phyloP scores from a whole-genome alignment of 768 basidiomycete genomes.

The Boletus fagicola region DNA sequence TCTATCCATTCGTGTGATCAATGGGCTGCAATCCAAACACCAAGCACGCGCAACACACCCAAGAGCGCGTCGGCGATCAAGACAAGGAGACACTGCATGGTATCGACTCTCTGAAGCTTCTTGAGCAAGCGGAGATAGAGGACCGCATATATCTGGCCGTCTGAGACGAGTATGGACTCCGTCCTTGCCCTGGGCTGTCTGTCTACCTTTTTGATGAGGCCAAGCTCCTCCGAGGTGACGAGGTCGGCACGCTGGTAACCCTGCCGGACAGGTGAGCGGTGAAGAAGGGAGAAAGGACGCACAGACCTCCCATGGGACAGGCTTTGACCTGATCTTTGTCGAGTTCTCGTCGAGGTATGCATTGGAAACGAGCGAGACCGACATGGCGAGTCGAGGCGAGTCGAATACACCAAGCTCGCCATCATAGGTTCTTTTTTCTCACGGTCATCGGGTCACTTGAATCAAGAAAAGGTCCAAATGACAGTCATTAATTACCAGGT shows the following conservation, averaged over 20 bases:
- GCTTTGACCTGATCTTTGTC: constrained; percentile 84
- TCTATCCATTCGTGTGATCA: constrained; percentile 42
- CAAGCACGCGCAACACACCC: constrained; percentile 45
- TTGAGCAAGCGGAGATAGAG: constrained; percentile 89
- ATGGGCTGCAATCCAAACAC: background rate
- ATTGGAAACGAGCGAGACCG: constrained; percentile 75
- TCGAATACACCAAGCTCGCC: background rate
- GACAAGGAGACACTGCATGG: constrained; percentile 83
- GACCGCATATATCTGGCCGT: constrained; percentile 79
- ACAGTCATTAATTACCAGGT: no score
- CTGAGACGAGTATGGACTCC: constrained; percentile 76
- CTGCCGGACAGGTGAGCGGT: constrained; percentile 40
- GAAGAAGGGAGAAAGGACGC: background rate
- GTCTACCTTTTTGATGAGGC: constrained; percentile 87
- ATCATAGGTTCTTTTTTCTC: constrained; percentile 31
- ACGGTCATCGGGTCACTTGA: constrained; percentile 23
- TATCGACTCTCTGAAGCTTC: constrained; percentile 79
- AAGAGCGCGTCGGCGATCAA: constrained; percentile 85
- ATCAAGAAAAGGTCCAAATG: background rate
- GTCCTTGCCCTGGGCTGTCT: constrained; percentile 70
- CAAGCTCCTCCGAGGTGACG: constrained; percentile 82
- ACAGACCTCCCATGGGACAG: constrained; percentile 93
- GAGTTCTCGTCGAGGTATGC: constrained; percentile 84
- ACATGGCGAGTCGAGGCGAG: constrained; percentile 44
- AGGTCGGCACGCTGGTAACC: constrained; percentile 94